Evolutionary conservation across 805 yeast species (phyloP).

Genomic region (Candida ulmi): DNA sequence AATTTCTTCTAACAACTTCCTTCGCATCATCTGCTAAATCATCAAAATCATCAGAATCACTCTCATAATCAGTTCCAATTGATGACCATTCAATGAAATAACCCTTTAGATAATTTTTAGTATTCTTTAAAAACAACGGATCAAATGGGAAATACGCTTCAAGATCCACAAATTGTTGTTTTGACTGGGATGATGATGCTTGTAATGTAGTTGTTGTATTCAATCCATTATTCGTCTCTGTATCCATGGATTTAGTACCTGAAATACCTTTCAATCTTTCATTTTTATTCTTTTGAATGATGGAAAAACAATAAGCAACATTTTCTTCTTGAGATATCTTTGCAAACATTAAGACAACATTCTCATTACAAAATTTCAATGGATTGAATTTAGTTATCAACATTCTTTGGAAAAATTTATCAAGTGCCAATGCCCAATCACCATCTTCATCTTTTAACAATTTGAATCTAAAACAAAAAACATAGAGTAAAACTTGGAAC

Average conservation of each 20-base stretch:
- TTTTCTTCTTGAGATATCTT: constrained; percentile 85
- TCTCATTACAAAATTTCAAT: constrained; percentile 85
- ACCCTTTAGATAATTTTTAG: constrained; percentile 47
- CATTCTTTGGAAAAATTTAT: constrained; percentile 80
- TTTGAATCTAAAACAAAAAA: constrained; percentile 82
- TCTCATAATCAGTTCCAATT: constrained; percentile 54
- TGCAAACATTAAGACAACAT: constrained; percentile 91
- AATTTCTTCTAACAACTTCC: constrained; percentile 25
- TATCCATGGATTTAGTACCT: constrained; percentile 20
- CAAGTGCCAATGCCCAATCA: constrained; percentile 76
- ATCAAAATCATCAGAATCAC: constrained; percentile 51
- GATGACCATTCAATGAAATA: constrained; percentile 81
- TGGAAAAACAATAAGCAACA: constrained; percentile 88
- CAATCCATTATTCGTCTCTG: constrained; percentile 26
- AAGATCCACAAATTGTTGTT: constrained; percentile 79
- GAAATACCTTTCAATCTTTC: constrained; percentile 38
- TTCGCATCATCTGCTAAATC: constrained; percentile 28
- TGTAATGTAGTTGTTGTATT: constrained; percentile 30
- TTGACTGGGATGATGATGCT: constrained; percentile 30
- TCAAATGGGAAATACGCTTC: constrained; percentile 98
- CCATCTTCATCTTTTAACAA: constrained; percentile 38
- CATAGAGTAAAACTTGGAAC: constrained; percentile 83
- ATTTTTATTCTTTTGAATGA: constrained; percentile 80
- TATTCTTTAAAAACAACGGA: constrained; percentile 69
- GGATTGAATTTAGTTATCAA: constrained; percentile 90